Percentiles rank a stretch among this genome's conserved stretches.
Conservation (phyloP, 192 early-diverging fungal genomes). For the Ambispora gerdemannii region DNA sequence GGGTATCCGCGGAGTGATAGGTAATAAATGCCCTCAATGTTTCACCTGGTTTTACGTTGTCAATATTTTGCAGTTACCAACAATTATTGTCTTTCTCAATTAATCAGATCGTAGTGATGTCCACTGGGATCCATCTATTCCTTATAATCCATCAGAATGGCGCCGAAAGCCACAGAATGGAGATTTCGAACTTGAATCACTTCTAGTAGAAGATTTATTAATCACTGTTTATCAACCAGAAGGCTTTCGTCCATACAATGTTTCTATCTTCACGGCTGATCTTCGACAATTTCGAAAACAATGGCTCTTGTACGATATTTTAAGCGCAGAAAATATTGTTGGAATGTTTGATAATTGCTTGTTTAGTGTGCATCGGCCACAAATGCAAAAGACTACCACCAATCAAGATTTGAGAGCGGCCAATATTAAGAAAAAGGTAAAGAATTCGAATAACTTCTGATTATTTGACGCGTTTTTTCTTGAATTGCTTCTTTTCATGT, state of each 20-base stretch:
- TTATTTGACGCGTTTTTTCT: too few relatives aligned
- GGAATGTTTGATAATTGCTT: slow-evolving; percentile 94
- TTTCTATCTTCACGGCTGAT: slow-evolving; percentile 84
- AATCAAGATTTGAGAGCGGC: slow-evolving; percentile 33
- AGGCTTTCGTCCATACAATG: slow-evolving; percentile 79
- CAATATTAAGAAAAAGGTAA: slow-evolving; percentile 45
- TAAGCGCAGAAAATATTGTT: slow-evolving; percentile 83
- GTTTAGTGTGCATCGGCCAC: slow-evolving; percentile 89
- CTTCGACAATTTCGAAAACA: slow-evolving; percentile 82
- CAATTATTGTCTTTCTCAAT: not conserved
- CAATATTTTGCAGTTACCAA: not conserved
- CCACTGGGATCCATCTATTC: slow-evolving; percentile 63
- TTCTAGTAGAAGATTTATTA: slow-evolving; percentile 84
- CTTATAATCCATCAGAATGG: slow-evolving; percentile 57
- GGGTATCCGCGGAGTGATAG: slow-evolving; percentile 82
- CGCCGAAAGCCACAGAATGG: slow-evolving; percentile 64
- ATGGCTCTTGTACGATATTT: slow-evolving; percentile 88
- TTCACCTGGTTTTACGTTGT: not conserved
- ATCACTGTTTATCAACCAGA: slow-evolving; percentile 81
- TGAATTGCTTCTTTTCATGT: too few relatives aligned
- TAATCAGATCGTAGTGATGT: slow-evolving; percentile 72
- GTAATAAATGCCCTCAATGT: slow-evolving; percentile 37
- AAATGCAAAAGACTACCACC: slow-evolving; percentile 51
- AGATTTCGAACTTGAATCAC: slow-evolving; percentile 79
- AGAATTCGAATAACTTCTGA: slow-evolving; percentile 15